Conservation (phyloP, 352 stramenopile genomes). For the Phytophthora podocarpi region DNA sequence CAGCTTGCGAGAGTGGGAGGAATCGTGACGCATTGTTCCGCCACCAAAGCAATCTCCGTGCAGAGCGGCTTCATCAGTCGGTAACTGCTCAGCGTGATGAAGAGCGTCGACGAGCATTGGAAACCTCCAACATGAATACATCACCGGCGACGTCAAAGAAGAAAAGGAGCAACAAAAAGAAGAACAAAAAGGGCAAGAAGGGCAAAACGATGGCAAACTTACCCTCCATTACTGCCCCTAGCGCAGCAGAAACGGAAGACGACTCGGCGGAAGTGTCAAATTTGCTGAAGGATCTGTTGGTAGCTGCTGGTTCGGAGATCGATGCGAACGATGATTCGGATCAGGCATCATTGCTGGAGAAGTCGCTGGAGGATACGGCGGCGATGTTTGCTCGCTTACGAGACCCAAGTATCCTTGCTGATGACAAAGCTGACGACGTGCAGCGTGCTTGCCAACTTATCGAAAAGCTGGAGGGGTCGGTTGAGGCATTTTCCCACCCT, state of each 20-base stretch:
- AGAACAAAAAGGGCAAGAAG: slow-evolving; percentile 26
- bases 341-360: not conserved
- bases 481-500: slow-evolving; percentile 6
- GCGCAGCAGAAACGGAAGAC: not conserved
- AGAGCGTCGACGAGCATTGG: slow-evolving; percentile 4
- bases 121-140: not conserved
- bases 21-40: slow-evolving; percentile 13
- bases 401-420: slow-evolving; percentile 6
- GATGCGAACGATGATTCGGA: not conserved
- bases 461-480: slow-evolving; percentile 5
- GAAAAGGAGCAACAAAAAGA: slow-evolving; percentile 17
- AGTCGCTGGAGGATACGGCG: slow-evolving; percentile 7
- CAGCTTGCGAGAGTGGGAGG: not conserved
- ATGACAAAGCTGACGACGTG: slow-evolving; percentile 9
- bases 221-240: not conserved
- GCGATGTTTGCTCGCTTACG: slow-evolving; percentile 19
- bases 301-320: not conserved
- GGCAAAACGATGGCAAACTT: slow-evolving; percentile 1
- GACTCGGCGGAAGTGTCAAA: not conserved
- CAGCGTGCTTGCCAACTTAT: slow-evolving; percentile 15
- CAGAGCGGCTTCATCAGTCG: slow-evolving; percentile 5
- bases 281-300: slow-evolving; percentile 13
- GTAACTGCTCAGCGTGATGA: slow-evolving; percentile 14
- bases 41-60: slow-evolving; percentile 8
- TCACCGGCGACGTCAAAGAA: not conserved